These are phyloP conservation scores for Cordyceps fumosorosea DNA, from an alignment of 2,329 filamentous ascomycete genomes.

Conservation along the genomic window DNA sequence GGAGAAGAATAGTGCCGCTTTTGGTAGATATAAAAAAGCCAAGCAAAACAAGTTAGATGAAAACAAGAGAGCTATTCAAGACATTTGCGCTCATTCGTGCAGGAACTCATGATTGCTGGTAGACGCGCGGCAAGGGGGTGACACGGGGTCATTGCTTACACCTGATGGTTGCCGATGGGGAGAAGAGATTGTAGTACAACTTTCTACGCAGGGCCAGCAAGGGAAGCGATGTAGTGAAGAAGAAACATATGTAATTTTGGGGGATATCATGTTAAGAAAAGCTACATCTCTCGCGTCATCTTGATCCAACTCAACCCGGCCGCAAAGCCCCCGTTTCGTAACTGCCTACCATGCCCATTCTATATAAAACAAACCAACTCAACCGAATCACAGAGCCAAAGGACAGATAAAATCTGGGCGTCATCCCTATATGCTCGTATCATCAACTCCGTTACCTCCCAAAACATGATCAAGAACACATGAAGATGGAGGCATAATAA, in stretches of 20 bases:
- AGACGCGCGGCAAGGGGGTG: background rate
- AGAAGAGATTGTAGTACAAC: background rate
- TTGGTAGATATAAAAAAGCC: conserved; percentile 4
- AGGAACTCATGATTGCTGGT: background rate
- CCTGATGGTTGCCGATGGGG: no score
- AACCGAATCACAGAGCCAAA: background rate
- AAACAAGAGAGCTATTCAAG: background rate
- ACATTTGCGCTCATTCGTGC: no score
- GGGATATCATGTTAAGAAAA: conserved; percentile 6
- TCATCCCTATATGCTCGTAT: background rate
- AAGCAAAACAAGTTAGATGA: background rate
- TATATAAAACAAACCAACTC: background rate
- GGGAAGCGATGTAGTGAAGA: background rate
- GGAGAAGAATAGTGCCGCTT: background rate
- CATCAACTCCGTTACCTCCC: background rate
- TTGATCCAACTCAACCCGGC: background rate
- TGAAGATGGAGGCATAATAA: background rate
- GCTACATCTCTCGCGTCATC: background rate
- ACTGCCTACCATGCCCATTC: background rate
- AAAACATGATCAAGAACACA: background rate
- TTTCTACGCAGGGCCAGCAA: background rate
- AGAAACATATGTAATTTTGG: conserved; percentile 1
- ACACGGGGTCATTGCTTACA: background rate
- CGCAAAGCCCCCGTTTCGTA: conserved; percentile 9
- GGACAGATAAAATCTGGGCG: background rate